phyloP scores from a whole-genome alignment of 1,284 basidiomycete genomes.

The Trametes sp. region DNA sequence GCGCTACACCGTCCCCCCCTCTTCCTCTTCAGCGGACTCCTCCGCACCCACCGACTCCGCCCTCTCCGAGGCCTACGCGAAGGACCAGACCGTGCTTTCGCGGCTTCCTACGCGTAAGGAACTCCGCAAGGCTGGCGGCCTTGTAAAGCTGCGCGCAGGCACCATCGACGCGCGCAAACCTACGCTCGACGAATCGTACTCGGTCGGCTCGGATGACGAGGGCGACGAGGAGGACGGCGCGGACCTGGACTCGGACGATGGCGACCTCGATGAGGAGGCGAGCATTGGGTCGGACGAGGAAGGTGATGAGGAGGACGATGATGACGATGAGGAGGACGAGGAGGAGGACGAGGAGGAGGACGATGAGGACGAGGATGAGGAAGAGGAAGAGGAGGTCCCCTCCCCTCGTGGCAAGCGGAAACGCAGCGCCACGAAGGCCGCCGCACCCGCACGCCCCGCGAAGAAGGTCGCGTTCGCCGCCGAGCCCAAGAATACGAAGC shows the following conservation, averaged over 20 bases:
- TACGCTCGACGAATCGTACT: conserved; percentile 65
- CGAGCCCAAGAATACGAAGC: conserved; percentile 44
- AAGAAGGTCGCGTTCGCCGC: conserved; percentile 60
- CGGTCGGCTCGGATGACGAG: conserved; percentile 39
- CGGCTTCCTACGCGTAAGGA: conserved; percentile 66
- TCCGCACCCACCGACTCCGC: conserved; percentile 31
- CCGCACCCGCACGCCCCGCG: conserved; percentile 42
- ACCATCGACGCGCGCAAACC: conserved; percentile 61
- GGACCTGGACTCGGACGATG: conserved; percentile 40
- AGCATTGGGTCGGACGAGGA: conserved; percentile 45
- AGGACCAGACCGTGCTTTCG: conserved; percentile 55
- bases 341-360: conserved; percentile 38
- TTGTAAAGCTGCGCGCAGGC: conserved; percentile 65
- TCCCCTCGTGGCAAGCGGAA: conserved; percentile 56
- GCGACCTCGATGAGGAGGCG: conserved; percentile 40
- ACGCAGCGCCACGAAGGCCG: conserved; percentile 42
- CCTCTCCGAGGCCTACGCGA: conserved; percentile 46
- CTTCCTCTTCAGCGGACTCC: conserved; percentile 38
- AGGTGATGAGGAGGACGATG: conserved; percentile 41
- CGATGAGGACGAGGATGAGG: conserved; percentile 31
- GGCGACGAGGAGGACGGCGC: conserved; percentile 37
- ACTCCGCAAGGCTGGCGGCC: conserved; percentile 63
- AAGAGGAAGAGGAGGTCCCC: conserved; percentile 30
- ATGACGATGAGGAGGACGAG: conserved; percentile 33
- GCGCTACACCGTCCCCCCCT: conserved; percentile 76